Percentiles rank a stretch among this genome's conserved stretches.
Evolutionary conservation across 805 yeast species (phyloP).

Genomic region (Phaffomyces opuntiae): DNA sequence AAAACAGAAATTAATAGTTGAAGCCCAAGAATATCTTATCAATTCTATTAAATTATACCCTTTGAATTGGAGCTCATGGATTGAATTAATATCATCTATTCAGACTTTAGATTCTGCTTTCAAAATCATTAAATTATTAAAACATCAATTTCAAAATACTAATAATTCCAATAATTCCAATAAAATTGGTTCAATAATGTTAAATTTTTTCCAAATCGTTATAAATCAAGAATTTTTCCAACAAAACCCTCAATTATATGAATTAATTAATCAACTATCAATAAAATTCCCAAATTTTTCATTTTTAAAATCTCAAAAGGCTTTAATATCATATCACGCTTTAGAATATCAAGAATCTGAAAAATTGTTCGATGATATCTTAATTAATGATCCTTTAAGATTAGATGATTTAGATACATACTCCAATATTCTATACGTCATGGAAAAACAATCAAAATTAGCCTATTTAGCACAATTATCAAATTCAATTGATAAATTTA

Average conservation of each 20-base stretch:
- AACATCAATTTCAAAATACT: constrained; percentile 10
- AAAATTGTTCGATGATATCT: constrained; percentile 64
- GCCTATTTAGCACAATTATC: constrained; percentile 85
- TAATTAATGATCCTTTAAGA: constrained; percentile 72
- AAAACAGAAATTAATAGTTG: constrained; percentile 50
- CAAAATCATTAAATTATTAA: constrained; percentile 16
- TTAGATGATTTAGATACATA: constrained; percentile 88
- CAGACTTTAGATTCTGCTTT: constrained; percentile 55
- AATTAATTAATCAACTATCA: constrained; percentile 42
- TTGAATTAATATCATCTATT: constrained; percentile 61
- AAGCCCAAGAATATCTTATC: constrained; percentile 56
- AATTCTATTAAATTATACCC: constrained; percentile 65
- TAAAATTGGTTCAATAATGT: constrained; percentile 8
- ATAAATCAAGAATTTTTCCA: constrained; percentile 69
- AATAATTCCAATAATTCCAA: neutral
- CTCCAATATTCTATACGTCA: constrained; percentile 91
- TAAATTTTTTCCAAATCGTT: constrained; percentile 16
- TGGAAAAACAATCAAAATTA: constrained; percentile 80
- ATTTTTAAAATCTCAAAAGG: constrained; percentile 74
- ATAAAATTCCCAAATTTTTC: constrained; percentile 64
- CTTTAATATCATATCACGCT: constrained; percentile 75
- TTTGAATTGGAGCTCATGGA: constrained; percentile 92
- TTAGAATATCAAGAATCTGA: constrained; percentile 82
- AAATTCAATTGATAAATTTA: constrained; percentile 70
- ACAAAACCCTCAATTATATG: constrained; percentile 45